Base-by-base conservation (phyloP, 2,329 filamentous ascomycete species). In the Fusarium foetens region DNA sequence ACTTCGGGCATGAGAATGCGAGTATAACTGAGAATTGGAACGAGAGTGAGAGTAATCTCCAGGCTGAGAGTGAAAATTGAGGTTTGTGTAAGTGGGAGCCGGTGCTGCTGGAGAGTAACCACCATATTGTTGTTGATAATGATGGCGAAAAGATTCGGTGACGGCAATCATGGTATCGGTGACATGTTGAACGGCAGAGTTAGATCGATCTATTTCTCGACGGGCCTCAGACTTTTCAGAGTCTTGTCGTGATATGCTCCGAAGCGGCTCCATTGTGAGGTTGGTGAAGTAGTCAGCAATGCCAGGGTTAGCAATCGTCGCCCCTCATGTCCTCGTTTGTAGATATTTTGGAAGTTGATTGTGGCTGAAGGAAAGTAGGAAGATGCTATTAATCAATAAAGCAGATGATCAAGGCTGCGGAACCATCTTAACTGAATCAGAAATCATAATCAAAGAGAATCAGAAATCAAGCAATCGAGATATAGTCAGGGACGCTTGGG, bases 91-190 rank as follows among this genome's bases (percentile, higher is more conserved):
- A 67, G 75, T 68, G 33, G 67, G 67, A 53, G 71, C 63, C 36
- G 74, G 75, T 29, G 68, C 54, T n/a, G 52, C 27, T 39, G 74
- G 75, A 21, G 55, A 61, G 59, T 70, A 63, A 23, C 62, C 71
- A 38, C 55, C 36, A 62, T 73, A 48, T 38, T 69, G 64, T 43
- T 70, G 61, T 19, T 67, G 73, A 53, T 76, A 76, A 29, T 74
- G 75, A 55, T 74, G 69, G 14, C 73, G 73, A 48, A 75, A 77
- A 23, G 75, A 76, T 46, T 77, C 75, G 5, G 75, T 77, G 27
- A 75, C 73, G 19, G 75, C 75, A 42, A 77, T 73, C 74, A 77
- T 76, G 23, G 71, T 74, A 43, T 75, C 71, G 36, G 74, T 58
- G 39, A 64, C 73, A 66, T 73, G 66, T 39, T 75, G 74, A 38